These are phyloP conservation scores for Penicillium canariense DNA, from an alignment of 495 filamentous ascomycete genomes.

Conservation along the genomic window DNA sequence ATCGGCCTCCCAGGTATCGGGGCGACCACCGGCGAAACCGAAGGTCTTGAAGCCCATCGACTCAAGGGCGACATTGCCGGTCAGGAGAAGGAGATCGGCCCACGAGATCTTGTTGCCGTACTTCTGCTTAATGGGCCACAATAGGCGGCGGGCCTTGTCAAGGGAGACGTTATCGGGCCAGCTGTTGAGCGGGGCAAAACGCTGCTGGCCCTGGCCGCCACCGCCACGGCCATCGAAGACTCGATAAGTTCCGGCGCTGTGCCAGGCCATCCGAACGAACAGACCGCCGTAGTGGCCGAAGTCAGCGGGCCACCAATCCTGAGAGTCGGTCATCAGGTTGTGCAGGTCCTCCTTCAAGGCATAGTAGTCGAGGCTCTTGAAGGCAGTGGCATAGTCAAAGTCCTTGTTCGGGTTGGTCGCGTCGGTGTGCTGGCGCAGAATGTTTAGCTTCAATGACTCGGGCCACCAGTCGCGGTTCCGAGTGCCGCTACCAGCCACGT, in stretches of 20 bases:
- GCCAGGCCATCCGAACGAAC: constrained; percentile 76
- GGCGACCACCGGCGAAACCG: constrained; percentile 67
- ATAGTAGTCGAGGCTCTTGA: constrained; percentile 68
- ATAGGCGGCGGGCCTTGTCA: constrained; percentile 72
- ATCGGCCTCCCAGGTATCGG: constrained; percentile 69
- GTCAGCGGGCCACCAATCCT: constrained; percentile 75
- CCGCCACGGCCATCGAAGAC: constrained; percentile 70
- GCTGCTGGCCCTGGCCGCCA: constrained; percentile 68
- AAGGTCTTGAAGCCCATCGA: constrained; percentile 72
- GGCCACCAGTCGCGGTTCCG: constrained; percentile 71
- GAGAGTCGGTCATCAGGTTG: constrained; percentile 68
- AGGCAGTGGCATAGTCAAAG: constrained; percentile 67
- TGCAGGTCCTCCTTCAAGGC: constrained; percentile 67
- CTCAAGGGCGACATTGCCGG: constrained; percentile 72
- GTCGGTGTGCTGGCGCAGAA: constrained; percentile 66
- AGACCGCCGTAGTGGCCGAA: constrained; percentile 76
- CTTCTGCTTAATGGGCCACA: constrained; percentile 81
- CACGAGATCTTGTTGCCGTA: constrained; percentile 78
- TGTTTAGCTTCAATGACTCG: constrained; percentile 58
- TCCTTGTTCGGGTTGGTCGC: constrained; percentile 59
- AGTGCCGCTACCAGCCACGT: constrained; percentile 60
- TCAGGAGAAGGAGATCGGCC: constrained; percentile 66
- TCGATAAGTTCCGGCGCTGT: constrained; percentile 72
- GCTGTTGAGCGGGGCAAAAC: constrained; percentile 74
- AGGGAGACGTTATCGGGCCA: constrained; percentile 76